These are phyloP conservation scores for Pythium periplocum DNA, from an alignment of 352 stramenopile genomes.

Conservation along the genomic window DNA sequence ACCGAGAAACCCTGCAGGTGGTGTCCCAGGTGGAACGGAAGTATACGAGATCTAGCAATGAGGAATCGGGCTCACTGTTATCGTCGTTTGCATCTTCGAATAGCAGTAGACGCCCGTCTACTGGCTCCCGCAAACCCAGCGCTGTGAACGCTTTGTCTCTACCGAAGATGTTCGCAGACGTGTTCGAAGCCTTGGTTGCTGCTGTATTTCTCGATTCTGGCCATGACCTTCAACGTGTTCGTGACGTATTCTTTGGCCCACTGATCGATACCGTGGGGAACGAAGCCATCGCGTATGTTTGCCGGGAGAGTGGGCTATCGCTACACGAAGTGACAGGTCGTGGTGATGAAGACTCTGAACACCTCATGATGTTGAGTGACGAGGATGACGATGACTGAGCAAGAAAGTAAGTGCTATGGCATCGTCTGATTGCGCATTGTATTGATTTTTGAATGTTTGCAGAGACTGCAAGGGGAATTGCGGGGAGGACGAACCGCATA, in stretches of 20 bases:
- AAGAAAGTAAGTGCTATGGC: not conserved
- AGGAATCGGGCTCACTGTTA: too few species aligned
- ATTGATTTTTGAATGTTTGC: too few species aligned
- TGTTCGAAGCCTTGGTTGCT: conserved; percentile 84
- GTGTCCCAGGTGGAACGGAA: conserved; percentile 43
- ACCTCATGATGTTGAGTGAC: conserved; percentile 11
- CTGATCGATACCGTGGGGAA: conserved; percentile 63
- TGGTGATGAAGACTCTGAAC: conserved; percentile 14
- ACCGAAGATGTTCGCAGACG: conserved; percentile 84
- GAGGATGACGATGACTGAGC: conserved; percentile 9
- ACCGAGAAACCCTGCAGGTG: conserved; percentile 53
- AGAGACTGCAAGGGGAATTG: too few species aligned
- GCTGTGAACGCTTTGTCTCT: conserved; percentile 36
- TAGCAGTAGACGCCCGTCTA: too few species aligned
- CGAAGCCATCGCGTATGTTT: conserved; percentile 72
- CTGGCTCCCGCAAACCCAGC: not conserved
- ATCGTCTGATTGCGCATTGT: too few species aligned
- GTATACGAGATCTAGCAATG: conserved; percentile 20
- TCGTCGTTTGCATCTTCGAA: too few species aligned
- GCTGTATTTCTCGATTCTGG: conserved; percentile 83
- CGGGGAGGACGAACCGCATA: too few species aligned
- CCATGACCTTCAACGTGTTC: conserved; percentile 58
- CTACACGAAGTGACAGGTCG: conserved; percentile 16
- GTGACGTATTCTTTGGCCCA: conserved; percentile 80
- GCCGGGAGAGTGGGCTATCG: conserved; percentile 58